Percentiles rank a stretch among this genome's conserved stretches.
Conservation (phyloP, 2,329 filamentous ascomycete species). For the Colletotrichum melonis region DNA sequence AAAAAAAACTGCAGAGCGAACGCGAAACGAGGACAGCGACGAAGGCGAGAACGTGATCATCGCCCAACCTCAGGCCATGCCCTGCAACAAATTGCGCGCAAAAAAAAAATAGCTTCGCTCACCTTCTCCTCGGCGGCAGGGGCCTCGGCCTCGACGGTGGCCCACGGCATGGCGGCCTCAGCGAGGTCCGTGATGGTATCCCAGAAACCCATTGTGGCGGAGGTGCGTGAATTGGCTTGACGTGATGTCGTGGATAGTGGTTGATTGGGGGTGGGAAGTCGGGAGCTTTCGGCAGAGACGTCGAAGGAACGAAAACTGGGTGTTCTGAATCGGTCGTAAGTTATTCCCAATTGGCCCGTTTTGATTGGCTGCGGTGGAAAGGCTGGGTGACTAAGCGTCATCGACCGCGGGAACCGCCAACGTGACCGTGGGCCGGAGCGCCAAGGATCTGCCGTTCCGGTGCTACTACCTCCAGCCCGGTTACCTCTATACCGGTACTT, state of each 20-base stretch:
- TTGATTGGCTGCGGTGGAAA: conserved; percentile 55
- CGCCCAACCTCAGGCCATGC: conserved; percentile 2
- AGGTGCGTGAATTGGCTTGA: conserved; percentile 45
- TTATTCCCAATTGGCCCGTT: conserved; percentile 61
- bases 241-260: conserved; percentile 34
- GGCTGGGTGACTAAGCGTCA: conserved; percentile 25
- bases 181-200: conserved; percentile 72
- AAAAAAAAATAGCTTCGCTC: conserved; percentile 39
- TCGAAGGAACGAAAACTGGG: conserved; percentile 34
- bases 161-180: conserved; percentile 74
- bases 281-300: conserved; percentile 51
- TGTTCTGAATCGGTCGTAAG: conserved; percentile 52
- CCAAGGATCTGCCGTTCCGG: background rate
- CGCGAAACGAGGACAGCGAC: background rate
- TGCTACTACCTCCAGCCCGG: background rate
- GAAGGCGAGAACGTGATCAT: background rate
- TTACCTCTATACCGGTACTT: too few relatives aligned
- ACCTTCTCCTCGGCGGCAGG: conserved; percentile 74
- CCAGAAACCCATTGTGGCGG: conserved; percentile 73
- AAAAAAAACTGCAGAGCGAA: background rate
- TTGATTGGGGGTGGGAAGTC: conserved; percentile 46
- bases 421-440: background rate
- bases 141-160: conserved; percentile 73
- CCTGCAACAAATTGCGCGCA: conserved; percentile 33
- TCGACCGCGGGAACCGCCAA: background rate